A percentile compares a stretch with the other conserved stretches of the same genome.
Conservation (phyloP, 2,329 filamentous ascomycete genomes). For the Monilinia aucupariae region DNA sequence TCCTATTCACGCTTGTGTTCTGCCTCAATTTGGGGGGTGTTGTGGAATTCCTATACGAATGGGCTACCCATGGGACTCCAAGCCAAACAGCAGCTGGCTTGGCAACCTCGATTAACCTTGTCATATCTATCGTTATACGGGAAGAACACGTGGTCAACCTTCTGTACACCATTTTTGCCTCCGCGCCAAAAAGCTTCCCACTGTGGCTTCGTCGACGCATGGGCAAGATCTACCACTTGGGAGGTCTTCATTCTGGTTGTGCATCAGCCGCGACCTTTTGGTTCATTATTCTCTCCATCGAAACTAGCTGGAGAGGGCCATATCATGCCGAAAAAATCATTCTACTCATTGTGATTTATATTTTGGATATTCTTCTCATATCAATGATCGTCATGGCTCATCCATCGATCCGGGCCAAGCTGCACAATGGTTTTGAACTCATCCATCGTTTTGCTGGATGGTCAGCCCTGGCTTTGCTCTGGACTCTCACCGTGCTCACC, state of each 20-base stretch:
- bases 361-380: constrained; percentile 53
- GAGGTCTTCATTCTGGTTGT: constrained; percentile 49
- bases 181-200: constrained; percentile 42
- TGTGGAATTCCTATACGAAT: constrained; percentile 34
- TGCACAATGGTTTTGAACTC: constrained; percentile 66
- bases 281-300: constrained; percentile 39
- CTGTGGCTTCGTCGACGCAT: constrained; percentile 43
- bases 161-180: constrained; percentile 44
- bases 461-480: constrained; percentile 59
- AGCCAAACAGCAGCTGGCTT: constrained; percentile 6
- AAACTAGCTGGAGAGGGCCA: constrained; percentile 30
- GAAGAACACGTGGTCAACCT: constrained; percentile 50
- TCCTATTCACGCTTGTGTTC: constrained; percentile 50
- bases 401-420: constrained; percentile 55
- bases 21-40: constrained; percentile 44
- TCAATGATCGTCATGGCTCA: constrained; percentile 58
- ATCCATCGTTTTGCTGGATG: constrained; percentile 71
- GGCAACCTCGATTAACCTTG: constrained; percentile 33
- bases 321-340: constrained; percentile 42
- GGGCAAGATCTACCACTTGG: constrained; percentile 49
- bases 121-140: constrained; percentile 45
- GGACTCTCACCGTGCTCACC: constrained; percentile 55
- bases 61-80: constrained; percentile 1
- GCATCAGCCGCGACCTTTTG: constrained; percentile 45
- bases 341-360: constrained; percentile 46